A percentile compares a stretch with the other conserved stretches of the same genome.
phyloP scores from a whole-genome alignment of 73 alveolate species.

The Paraurostyla sp. region DNA sequence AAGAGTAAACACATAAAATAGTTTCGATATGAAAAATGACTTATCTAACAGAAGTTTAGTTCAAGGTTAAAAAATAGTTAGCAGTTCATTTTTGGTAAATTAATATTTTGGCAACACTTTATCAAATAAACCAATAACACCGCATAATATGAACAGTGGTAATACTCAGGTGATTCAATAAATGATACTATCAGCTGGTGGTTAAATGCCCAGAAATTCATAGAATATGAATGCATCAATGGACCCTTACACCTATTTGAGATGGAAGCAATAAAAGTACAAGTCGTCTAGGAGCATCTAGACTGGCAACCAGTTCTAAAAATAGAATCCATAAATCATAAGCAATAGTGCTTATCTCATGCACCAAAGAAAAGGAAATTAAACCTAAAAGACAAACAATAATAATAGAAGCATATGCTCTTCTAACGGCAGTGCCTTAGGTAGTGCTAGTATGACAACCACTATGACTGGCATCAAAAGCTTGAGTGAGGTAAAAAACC shows the following conservation, averaged over 20 bases:
- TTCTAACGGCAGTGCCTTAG: conserved; percentile 43
- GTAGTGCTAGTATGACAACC: conserved; percentile 29
- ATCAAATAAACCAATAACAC: conserved; percentile 28
- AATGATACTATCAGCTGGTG: neutral
- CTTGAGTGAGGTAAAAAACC: conserved; percentile 54
- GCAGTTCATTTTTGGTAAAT: neutral
- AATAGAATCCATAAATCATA: neutral
- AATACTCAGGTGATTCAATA: neutral
- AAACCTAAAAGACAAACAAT: conserved; percentile 22
- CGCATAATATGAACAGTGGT: neutral
- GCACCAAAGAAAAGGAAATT: conserved; percentile 2
- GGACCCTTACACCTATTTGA: conserved; percentile 50
- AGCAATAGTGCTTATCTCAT: conserved; percentile 40
- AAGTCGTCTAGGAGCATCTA: conserved; percentile 35
- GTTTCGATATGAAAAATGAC: conserved; percentile 45
- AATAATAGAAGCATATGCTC: conserved; percentile 29
- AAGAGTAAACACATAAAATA: conserved; percentile 16
- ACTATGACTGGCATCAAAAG: conserved; percentile 29
- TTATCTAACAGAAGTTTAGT: conserved; percentile 35
- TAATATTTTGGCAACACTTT: conserved; percentile 6
- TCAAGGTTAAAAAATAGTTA: neutral
- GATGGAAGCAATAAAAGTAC: conserved; percentile 37
- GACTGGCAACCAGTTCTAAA: neutral
- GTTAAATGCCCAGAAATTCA: conserved; percentile 26
- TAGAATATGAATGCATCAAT: neutral